Percentiles rank a stretch among this genome's conserved stretches.
Conservation (phyloP, 108 stramenopile species). For the Nitzschia sp. region DNA sequence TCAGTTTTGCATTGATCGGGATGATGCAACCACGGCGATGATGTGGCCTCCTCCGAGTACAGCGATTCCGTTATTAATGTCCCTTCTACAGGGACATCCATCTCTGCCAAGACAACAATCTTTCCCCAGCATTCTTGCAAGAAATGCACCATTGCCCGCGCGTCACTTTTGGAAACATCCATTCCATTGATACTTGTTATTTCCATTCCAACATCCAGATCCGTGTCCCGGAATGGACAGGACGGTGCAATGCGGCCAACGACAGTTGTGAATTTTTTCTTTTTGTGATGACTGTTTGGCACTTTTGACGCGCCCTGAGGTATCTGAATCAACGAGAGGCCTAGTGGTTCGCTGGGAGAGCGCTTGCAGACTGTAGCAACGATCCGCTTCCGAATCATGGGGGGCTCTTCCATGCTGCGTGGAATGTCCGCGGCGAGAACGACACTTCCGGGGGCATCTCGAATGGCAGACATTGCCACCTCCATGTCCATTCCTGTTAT, state of each 20-base stretch:
- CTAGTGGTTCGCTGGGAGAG: neutral
- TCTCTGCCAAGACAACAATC: constrained; percentile 3
- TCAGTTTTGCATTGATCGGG: too few relatives aligned
- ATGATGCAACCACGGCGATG: neutral
- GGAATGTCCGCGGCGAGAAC: constrained; percentile 1
- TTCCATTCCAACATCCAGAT: neutral
- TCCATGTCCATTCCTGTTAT: constrained; percentile 14
- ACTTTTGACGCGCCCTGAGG: neutral
- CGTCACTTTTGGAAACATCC: constrained; percentile 8
- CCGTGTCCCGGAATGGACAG: constrained; percentile 1
- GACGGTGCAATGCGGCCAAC: constrained; percentile 10
- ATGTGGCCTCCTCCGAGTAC: too few relatives aligned
- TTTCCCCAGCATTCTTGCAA: constrained; percentile 2
- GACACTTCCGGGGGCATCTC: neutral
- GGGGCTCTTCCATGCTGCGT: neutral
- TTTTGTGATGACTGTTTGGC: too few relatives aligned
- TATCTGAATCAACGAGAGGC: neutral
- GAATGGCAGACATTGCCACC: constrained; percentile 9
- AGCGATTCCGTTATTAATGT: too few relatives aligned
- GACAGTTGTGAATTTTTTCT: constrained; percentile 5
- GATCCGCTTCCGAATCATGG: constrained; percentile 2
- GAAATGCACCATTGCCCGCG: neutral
- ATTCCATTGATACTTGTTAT: constrained; percentile 16
- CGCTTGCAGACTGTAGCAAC: neutral
- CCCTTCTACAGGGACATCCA: constrained; percentile 2